Evolutionary conservation across 2,329 filamentous ascomycete genomes (phyloP).

Genomic region (Penicillium freii): DNA sequence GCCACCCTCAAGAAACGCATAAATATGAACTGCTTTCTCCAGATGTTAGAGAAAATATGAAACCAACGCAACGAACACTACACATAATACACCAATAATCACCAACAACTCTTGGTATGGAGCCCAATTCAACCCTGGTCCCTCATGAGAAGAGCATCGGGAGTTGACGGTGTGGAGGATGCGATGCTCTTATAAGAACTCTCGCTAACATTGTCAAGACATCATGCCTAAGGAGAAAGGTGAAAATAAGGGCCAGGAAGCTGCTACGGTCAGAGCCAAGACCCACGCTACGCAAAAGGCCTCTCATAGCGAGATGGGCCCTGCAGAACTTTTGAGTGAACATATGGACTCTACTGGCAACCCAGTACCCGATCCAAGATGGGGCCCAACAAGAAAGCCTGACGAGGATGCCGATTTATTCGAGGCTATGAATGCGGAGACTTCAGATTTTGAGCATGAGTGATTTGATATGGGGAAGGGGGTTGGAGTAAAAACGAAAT

Average conservation of each 20-base stretch:
- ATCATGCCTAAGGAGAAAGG: background rate
- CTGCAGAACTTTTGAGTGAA: constrained; percentile 31
- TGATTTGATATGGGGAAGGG: background rate
- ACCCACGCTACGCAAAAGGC: constrained; percentile 5
- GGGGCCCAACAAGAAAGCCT: constrained; percentile 18
- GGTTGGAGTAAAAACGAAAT: background rate
- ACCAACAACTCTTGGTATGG: background rate
- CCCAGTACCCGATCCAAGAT: constrained; percentile 30
- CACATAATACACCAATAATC: background rate
- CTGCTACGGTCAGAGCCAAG: background rate
- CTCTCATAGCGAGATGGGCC: constrained; percentile 22
- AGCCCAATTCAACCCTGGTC: background rate
- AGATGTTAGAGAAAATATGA: background rate
- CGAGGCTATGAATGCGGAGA: constrained; percentile 32
- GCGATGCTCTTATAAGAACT: background rate
- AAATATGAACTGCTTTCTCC: constrained; percentile 8
- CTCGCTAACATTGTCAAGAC: background rate
- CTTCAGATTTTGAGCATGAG: constrained; percentile 24
- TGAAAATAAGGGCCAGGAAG: background rate
- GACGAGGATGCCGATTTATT: constrained; percentile 27
- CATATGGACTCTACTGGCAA: constrained; percentile 35
- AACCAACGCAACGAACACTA: background rate
- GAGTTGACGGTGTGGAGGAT: background rate
- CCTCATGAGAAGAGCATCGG: background rate
- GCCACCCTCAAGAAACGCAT: constrained; percentile 22